Conservation (phyloP, 371 early-diverging fungal genomes). For the Mucor racemosus region DNA sequence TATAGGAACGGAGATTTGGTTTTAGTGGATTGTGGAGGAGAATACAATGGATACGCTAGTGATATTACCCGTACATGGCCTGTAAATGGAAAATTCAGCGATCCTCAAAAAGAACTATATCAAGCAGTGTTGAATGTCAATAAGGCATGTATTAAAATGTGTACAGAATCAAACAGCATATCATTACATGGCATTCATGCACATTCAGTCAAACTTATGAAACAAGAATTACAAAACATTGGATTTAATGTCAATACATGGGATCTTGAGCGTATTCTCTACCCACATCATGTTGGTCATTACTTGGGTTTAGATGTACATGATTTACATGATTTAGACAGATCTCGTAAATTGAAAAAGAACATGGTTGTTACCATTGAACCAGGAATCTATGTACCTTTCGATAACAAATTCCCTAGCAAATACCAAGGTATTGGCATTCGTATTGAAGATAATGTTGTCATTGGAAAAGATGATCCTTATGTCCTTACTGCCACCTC, state of each 20-base stretch:
- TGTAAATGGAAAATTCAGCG: constrained; percentile 84
- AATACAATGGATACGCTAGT: constrained; percentile 86
- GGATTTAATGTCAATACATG: constrained; percentile 63
- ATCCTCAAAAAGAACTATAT: constrained; percentile 85
- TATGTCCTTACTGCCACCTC: constrained; percentile 75
- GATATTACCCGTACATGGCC: constrained; percentile 97
- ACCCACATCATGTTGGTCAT: constrained; percentile 95
- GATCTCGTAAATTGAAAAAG: constrained; percentile 69
- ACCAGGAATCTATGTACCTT: constrained; percentile 94
- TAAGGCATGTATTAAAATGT: constrained; percentile 83
- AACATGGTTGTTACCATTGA: constrained; percentile 96
- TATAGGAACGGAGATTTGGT: constrained; percentile 82
- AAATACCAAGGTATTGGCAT: constrained; percentile 92
- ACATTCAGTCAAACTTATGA: constrained; percentile 65
- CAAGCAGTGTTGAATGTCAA: constrained; percentile 85
- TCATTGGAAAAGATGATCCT: constrained; percentile 74
- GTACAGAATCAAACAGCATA: constrained; percentile 69
- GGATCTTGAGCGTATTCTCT: constrained; percentile 76
- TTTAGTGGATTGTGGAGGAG: constrained; percentile 93
- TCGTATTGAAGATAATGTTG: constrained; percentile 95
- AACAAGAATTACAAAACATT: constrained; percentile 67
- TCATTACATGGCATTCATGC: constrained; percentile 87
- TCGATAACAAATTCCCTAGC: constrained; percentile 73
- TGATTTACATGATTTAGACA: constrained; percentile 78
- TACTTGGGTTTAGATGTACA: constrained; percentile 96